Evolutionary conservation across 2,329 filamentous ascomycete genomes (phyloP).

Genomic region (Nectriaceae sp.): DNA sequence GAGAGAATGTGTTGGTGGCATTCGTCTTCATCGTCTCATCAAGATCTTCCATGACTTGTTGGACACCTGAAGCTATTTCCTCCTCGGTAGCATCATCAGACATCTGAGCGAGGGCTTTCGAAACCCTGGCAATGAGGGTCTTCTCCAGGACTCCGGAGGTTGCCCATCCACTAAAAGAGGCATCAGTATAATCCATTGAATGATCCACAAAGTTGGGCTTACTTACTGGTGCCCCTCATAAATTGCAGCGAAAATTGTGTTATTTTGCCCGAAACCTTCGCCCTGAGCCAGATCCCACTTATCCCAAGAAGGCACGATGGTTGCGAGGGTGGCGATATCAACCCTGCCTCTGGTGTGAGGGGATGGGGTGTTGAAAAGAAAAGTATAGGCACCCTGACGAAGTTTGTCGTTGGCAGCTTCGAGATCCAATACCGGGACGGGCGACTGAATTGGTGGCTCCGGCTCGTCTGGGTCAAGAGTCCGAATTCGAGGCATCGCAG

Average conservation of each 20-base stretch:
- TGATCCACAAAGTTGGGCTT: background rate
- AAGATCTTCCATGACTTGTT: too few species aligned
- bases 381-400: constrained; percentile 32
- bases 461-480: too few species aligned
- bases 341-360: constrained; percentile 31
- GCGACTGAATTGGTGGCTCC: constrained; percentile 28
- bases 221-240: constrained; percentile 53
- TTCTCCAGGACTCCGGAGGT: constrained; percentile 43
- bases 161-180: constrained; percentile 37
- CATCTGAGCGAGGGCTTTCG: constrained; percentile 36
- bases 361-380: constrained; percentile 30
- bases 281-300: constrained; percentile 36
- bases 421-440: constrained; percentile 27
- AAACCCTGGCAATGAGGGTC: constrained; percentile 45
- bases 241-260: constrained; percentile 39
- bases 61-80: too few species aligned
- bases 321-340: constrained; percentile 36
- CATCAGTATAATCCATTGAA: constrained; percentile 4
- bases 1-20: too few species aligned
- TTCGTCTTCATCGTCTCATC: too few species aligned
- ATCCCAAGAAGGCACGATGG: constrained; percentile 39
- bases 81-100: too few species aligned
- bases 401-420: constrained; percentile 32
- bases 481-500: too few species aligned
- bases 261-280: constrained; percentile 29